Base-by-base conservation (phyloP, 495 filamentous ascomycete genomes). In the Glonium stellatum region DNA sequence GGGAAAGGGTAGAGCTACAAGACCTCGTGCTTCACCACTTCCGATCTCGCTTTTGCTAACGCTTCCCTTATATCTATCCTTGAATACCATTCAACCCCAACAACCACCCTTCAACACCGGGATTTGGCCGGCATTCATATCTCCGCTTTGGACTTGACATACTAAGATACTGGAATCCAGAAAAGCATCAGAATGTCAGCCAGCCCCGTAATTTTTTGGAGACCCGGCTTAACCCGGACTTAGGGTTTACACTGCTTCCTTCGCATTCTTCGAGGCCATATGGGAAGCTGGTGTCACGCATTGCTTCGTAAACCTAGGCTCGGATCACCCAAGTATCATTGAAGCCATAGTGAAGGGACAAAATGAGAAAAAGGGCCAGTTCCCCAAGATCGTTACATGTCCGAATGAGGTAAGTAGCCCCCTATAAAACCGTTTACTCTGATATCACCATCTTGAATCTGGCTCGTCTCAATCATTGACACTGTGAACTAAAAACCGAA, bases 271-370 rank as follows among this genome's bases (percentile, higher is more conserved):
- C 67, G 92, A 97, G 79, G 90, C 89, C 21, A 73, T 97, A 42
- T 95, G 89, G 89, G 90, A 85, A 73, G 90, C 90, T 44, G 92
- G 92, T 46, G 82, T 97, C 41, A 86, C 83, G 47, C 84, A 96
- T 76, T 88, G 86, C 78, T 96, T 96, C 68, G 92, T 96, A 52
- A 97, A 97, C 69, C 79, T 97, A 15, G 92, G 92, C 37, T 91
- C 89, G n/a, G 91, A 96, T 70, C 91, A 96, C 67, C 91, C 91
- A 11, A 86, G 81, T 61, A 95, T 97, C 67, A 83, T 97, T 59
- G 92, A 97, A 75, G 90, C 91, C n/a, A 96, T 97, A 76, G 88
- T 95, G 57, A 92, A 91, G 72, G 92, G 89, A 15, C 84, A 90
- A 54, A 80, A 78, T 57, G 81, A 84, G 67, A 80, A 79, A 60